Percentiles rank a stretch among this genome's conserved stretches.
Conservation (phyloP, 495 filamentous ascomycete species). For the Xylaria intraflava region DNA sequence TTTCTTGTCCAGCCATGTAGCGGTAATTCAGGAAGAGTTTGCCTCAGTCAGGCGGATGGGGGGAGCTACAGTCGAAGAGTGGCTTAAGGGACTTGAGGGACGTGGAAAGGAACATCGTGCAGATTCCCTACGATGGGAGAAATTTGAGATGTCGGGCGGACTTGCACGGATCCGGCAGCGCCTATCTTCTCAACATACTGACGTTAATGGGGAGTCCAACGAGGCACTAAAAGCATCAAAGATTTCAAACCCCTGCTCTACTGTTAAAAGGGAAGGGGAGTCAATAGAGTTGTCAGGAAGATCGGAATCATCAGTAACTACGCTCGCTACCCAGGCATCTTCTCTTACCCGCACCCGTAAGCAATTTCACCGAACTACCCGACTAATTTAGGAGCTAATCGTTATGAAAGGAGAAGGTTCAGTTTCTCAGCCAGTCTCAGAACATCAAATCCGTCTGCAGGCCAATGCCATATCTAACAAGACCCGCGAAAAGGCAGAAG, state of each 20-base stretch:
- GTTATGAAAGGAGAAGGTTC: not conserved
- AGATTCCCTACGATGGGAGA: constrained; percentile 63
- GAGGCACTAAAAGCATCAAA: not conserved
- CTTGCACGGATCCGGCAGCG: constrained; percentile 26
- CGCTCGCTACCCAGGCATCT: not conserved
- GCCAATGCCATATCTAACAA: constrained; percentile 24
- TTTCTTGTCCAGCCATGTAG: constrained; percentile 54
- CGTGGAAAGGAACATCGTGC: constrained; percentile 50
- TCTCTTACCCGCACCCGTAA: not conserved
- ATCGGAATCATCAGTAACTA: not conserved
- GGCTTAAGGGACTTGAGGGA: constrained; percentile 61
- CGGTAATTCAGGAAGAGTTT: constrained; percentile 49
- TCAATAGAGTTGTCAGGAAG: not conserved
- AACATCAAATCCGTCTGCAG: not conserved
- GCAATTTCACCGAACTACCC: not conserved
- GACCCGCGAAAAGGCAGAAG: constrained; percentile 39
- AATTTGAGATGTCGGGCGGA: constrained; percentile 53
- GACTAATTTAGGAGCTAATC: not conserved
- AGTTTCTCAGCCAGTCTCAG: not conserved
- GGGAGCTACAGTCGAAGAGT: constrained; percentile 57
- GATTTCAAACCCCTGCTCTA: not conserved
- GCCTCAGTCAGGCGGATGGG: constrained; percentile 53
- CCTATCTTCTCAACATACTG: not conserved
- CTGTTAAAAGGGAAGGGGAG: not conserved
- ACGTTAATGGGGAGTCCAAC: not conserved